Evolutionary conservation across 129 eudicot genomes (phyloP).

Genomic region (Centrapalus pauciflorus): DNA sequence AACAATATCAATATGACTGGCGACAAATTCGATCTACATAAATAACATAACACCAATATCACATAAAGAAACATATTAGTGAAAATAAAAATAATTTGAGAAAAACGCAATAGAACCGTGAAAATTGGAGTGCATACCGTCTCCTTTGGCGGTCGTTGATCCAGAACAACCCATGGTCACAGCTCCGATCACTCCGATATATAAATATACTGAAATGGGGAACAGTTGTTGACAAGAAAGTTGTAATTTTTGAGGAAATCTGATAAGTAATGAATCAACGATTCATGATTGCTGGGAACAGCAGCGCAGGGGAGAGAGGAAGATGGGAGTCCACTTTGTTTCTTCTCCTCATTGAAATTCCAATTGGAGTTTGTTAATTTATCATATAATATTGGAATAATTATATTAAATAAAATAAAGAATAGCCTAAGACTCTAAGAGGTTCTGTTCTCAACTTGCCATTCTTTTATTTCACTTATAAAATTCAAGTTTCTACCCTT

Average conservation of each 20-base stretch:
- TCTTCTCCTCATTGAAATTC: slow-evolving; percentile 13
- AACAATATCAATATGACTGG: background rate
- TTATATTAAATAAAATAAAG: no score
- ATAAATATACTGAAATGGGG: background rate
- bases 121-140: background rate
- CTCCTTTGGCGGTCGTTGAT: slow-evolving; percentile 7
- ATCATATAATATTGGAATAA: no score
- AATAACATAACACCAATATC: background rate
- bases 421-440: no score
- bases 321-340: slow-evolving; percentile 23
- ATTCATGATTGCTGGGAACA: slow-evolving; percentile 19
- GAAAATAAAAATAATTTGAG: background rate
- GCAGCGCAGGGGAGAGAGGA: background rate
- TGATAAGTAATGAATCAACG: background rate
- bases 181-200: background rate
- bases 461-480: no score
- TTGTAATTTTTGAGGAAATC: background rate
- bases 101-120: background rate
- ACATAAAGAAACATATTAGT: background rate
- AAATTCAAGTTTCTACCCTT: no score
- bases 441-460: no score
- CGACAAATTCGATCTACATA: background rate
- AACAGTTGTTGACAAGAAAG: background rate
- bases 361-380: slow-evolving; percentile 2
- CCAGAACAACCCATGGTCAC: slow-evolving; percentile 7